Base-by-base conservation (phyloP, 768 basidiomycete species). In the Boletus bicolor region DNA sequence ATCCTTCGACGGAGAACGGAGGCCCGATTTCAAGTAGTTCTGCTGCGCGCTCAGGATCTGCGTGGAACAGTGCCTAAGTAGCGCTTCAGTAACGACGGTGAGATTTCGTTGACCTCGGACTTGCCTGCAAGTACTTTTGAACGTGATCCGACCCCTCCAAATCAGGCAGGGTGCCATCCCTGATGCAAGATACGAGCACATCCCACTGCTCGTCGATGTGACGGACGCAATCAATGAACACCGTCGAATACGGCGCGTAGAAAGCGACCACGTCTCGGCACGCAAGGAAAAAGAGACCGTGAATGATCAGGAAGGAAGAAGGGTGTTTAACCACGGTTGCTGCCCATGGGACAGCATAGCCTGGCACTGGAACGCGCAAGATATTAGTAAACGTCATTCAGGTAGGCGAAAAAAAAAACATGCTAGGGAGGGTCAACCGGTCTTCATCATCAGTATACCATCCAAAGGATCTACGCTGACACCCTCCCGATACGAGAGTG, bases 231-330 rank as follows among this genome's bases (percentile, higher is more conserved):
- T 53, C 61, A 4, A 60, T 15, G 19, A 65, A 58, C 11, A 50
- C 14, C 3, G 58, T 55, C 28, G 51, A 35, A 7, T 64, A 62
- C 2, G 52, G 21, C 9, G 45, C 15, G 1, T 2, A 3, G n/a
- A 68, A 53, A 6, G 1, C 21, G 0, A 19, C 15, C 14, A 68
- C 7, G 4, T 55, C 32, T n/a, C 44, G 45, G 21, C 30, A 35
- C 5, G 47, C 34, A 8, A 68, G 55, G 46, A 58, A 60, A 49
- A 68, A 67, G 8, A 67, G 56, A 6, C 59, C 60, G n/a, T 68
- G 60, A 7, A 68, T 59, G 26, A 60, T 32, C 10, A 64, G 30
- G 37, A 64, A 66, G 2, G 67, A 57, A 2, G 60, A 58, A 39
- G 59, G 45, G 10, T 58, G 12, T 10, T 32, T n/a, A 1, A 68